Conservation (phyloP, 2,329 filamentous ascomycete genomes). For the Cercospora beticola region DNA sequence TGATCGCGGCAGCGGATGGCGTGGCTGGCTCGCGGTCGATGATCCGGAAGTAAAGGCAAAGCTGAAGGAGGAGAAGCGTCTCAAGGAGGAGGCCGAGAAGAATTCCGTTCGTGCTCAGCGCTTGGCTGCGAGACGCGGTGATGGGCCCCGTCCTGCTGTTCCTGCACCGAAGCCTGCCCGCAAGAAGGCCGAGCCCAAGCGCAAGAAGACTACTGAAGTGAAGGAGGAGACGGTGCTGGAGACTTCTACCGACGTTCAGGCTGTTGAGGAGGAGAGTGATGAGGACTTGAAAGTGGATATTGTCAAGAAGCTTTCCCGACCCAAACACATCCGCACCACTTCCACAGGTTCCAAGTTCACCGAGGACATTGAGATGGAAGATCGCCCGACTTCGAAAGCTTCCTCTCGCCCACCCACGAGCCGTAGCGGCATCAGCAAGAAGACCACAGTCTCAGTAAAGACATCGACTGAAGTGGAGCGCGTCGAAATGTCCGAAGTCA, state of each 20-base stretch:
- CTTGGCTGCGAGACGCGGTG: constrained; percentile 17
- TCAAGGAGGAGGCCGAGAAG: constrained; percentile 34
- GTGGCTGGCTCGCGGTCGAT: constrained; percentile 35
- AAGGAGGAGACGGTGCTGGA: constrained; percentile 5
- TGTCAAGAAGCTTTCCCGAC: constrained; percentile 15
- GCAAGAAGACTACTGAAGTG: constrained; percentile 12
- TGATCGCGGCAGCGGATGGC: constrained; percentile 32
- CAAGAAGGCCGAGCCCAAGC: constrained; percentile 20
- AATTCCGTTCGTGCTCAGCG: constrained; percentile 32
- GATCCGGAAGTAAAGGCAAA: constrained; percentile 33
- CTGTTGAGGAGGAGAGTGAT: constrained; percentile 15
- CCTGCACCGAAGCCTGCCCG: constrained; percentile 13
- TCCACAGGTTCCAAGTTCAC: constrained; percentile 27
- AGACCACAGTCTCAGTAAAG: constrained; percentile 21
- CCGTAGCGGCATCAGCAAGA: constrained; percentile 18
- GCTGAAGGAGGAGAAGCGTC: constrained; percentile 32
- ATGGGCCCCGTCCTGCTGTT: neutral
- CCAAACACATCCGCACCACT: constrained; percentile 17
- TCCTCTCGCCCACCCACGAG: constrained; percentile 9
- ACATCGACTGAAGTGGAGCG: constrained; percentile 18
- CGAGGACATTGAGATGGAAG: constrained; percentile 20
- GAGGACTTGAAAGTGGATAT: constrained; percentile 16
- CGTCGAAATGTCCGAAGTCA: constrained; percentile 13
- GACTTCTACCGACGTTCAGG: constrained; percentile 2
- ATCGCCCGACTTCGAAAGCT: constrained; percentile 17